These are phyloP conservation scores for Rubia yunnanensis DNA, from an alignment of 257 asterid species.

Conservation along the genomic window DNA sequence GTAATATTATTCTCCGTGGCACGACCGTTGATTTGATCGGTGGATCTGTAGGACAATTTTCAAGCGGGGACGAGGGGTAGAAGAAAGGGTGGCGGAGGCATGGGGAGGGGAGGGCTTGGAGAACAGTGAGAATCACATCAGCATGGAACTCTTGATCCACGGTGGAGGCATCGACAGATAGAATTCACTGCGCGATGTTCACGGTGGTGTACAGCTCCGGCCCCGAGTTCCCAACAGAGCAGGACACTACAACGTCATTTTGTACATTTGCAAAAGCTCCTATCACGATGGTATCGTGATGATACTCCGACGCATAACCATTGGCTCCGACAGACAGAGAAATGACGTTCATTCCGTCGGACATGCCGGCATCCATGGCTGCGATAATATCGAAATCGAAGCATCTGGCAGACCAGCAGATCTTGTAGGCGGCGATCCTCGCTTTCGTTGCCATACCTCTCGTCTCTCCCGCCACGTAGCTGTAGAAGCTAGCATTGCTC, in stretches of 20 bases:
- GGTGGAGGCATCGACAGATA: constrained; percentile 94
- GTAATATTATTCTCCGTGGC: no score
- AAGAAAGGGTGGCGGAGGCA: no score
- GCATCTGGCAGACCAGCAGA: constrained; percentile 72
- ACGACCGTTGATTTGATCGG: no score
- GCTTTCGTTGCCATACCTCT: constrained; percentile 90
- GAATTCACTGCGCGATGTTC: constrained; percentile 90
- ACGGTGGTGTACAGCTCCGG: constrained; percentile 57
- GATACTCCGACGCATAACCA: constrained; percentile 61
- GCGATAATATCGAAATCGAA: constrained; percentile 85
- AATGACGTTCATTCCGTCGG: constrained; percentile 69
- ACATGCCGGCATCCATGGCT: constrained; percentile 69
- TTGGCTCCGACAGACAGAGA: constrained; percentile 78
- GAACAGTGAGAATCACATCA: constrained; percentile 57
- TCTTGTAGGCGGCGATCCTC: constrained; percentile 77
- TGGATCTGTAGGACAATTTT: no score
- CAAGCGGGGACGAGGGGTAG: no score
- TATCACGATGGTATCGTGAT: constrained; percentile 69
- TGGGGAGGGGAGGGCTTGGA: no score
- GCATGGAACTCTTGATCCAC: constrained; percentile 90
- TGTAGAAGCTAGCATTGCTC: constrained; percentile 60
- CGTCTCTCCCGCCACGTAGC: constrained; percentile 72
- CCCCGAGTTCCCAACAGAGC: constrained; percentile 89
- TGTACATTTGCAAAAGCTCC: constrained; percentile 69
- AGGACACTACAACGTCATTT: constrained; percentile 76